Conservation (phyloP, 2,329 filamentous ascomycete genomes). For the Stachybotrys echinatus region DNA sequence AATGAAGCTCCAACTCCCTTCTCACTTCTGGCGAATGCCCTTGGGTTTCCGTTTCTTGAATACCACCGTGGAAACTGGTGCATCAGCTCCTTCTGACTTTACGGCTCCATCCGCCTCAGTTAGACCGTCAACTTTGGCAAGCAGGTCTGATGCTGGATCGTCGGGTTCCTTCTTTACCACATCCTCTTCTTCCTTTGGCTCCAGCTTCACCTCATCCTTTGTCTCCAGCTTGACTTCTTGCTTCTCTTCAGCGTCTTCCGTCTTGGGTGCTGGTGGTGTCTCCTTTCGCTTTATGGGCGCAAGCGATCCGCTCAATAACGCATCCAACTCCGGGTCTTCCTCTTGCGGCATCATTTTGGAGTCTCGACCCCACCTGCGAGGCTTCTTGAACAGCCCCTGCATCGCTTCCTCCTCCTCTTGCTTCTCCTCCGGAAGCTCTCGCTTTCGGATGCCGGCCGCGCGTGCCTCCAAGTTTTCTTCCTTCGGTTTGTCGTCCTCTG, state of each 20-base stretch:
- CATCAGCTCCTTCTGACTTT: constrained; percentile 9
- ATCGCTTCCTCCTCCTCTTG: constrained; percentile 56
- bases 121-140: neutral
- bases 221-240: constrained; percentile 16
- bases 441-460: constrained; percentile 57
- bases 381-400: constrained; percentile 55
- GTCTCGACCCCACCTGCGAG: constrained; percentile 48
- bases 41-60: constrained; percentile 79
- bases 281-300: constrained; percentile 8
- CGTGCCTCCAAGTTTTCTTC: constrained; percentile 37
- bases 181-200: constrained; percentile 17
- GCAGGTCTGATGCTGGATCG: neutral
- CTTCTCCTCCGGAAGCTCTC: constrained; percentile 54
- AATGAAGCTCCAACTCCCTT: neutral
- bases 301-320: constrained; percentile 41
- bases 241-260: constrained; percentile 12
- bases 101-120: neutral
- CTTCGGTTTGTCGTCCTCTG: constrained; percentile 29
- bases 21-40: constrained; percentile 54
- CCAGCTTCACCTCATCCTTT: constrained; percentile 17
- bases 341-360: constrained; percentile 42
- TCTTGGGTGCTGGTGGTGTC: neutral
- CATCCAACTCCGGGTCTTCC: constrained; percentile 56
- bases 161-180: constrained; percentile 14
- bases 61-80: constrained; percentile 44